Conservation (phyloP, 2,329 filamentous ascomycete species). For the Plenodomus lindquistii region DNA sequence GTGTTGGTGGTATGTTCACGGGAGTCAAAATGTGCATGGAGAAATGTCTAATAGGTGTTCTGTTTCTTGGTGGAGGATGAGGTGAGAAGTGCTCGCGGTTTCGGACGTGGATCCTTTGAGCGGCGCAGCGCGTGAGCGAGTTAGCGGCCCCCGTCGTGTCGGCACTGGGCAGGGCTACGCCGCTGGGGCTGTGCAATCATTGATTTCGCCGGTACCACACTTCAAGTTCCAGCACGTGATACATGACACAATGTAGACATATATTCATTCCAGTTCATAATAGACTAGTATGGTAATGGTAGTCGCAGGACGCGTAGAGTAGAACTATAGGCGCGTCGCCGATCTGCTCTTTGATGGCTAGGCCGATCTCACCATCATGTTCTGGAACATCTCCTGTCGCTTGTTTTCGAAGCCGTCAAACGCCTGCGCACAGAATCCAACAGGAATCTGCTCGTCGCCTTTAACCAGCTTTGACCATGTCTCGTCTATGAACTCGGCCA, state of each 20-base stretch:
- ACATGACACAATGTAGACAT: too few species aligned
- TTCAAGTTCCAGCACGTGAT: background rate
- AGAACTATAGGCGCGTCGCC: background rate
- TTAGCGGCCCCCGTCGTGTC: slow-evolving; percentile 7
- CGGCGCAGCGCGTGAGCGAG: slow-evolving; percentile 5
- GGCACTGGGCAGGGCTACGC: slow-evolving; percentile 16
- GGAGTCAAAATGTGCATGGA: slow-evolving; percentile 1
- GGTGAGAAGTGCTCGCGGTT: slow-evolving; percentile 4
- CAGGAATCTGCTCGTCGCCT: slow-evolving; percentile 57
- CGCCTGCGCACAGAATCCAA: slow-evolving; percentile 49
- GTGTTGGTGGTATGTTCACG: background rate
- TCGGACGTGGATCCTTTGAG: slow-evolving; percentile 7
- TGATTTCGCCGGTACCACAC: background rate
- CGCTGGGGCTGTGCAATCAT: slow-evolving; percentile 25
- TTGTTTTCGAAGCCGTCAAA: slow-evolving; percentile 55
- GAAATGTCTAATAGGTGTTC: background rate
- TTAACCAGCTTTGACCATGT: slow-evolving; percentile 52
- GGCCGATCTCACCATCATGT: slow-evolving; percentile 24
- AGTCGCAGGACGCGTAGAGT: background rate
- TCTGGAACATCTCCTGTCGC: slow-evolving; percentile 48
- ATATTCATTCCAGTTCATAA: too few species aligned
- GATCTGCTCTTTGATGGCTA: background rate
- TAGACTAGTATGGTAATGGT: too few species aligned
- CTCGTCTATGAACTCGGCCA: slow-evolving; percentile 56
- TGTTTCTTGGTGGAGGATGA: background rate